Evolutionary conservation across 352 stramenopile species (phyloP).

Genomic region (Proteromonas lacertae): DNA sequence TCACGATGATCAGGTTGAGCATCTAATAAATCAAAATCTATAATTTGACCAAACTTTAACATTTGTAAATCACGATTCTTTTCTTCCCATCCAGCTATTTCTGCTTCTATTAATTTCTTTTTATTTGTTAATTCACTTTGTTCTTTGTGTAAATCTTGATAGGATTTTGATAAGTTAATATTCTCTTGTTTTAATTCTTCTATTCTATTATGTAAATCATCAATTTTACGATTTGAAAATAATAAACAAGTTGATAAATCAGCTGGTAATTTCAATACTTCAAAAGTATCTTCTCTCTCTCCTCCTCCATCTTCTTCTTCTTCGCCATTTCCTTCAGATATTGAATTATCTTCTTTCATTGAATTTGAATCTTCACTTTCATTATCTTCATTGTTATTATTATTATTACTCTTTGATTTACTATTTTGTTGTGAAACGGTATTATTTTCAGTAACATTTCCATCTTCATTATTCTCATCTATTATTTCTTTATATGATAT

Average conservation of each 20-base stretch:
- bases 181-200: slow-evolving; percentile 32
- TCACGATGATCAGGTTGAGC: background rate
- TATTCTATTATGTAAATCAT: too few relatives aligned
- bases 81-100: slow-evolving; percentile 21
- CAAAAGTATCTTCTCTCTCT: too few relatives aligned
- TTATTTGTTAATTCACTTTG: too few relatives aligned
- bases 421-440: too few relatives aligned
- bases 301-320: slow-evolving; percentile 5
- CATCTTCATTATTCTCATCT: background rate
- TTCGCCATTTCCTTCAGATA: slow-evolving; percentile 1
- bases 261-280: slow-evolving; percentile 1
- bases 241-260: slow-evolving; percentile 17
- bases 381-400: too few relatives aligned
- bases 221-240: slow-evolving; percentile 30
- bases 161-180: slow-evolving; percentile 43
- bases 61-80: slow-evolving; percentile 13
- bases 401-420: too few relatives aligned
- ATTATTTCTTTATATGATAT: slow-evolving; percentile 1
- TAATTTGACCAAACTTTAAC: slow-evolving; percentile 20
- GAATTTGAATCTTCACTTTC: too few relatives aligned
- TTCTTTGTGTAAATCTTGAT: slow-evolving; percentile 29
- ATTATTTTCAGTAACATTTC: too few relatives aligned
- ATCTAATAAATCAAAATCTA: slow-evolving; percentile 30
- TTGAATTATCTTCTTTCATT: too few relatives aligned
- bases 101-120: slow-evolving; percentile 21